Percentiles rank a stretch among this genome's conserved stretches.
These are phyloP conservation scores for Picochlorum sp. DNA, from an alignment of 139 green algal genomes.

Conservation along the genomic window DNA sequence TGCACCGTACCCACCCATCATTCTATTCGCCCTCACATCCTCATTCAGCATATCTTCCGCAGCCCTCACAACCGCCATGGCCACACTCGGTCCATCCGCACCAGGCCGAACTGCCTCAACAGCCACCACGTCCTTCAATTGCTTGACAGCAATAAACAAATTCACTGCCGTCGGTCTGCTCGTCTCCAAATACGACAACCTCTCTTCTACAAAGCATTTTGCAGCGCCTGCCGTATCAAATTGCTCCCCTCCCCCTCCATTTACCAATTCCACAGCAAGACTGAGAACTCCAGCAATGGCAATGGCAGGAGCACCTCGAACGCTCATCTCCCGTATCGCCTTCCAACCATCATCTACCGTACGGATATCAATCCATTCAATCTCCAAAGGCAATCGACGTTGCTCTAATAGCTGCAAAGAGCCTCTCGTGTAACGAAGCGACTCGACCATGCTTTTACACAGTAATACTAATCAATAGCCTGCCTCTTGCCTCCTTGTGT, in stretches of 20 bases:
- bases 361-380: slow-evolving; percentile 51
- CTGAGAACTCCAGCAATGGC: slow-evolving; percentile 75
- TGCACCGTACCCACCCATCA: slow-evolving; percentile 69
- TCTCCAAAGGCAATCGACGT: slow-evolving; percentile 66
- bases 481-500: no score
- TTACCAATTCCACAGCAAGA: slow-evolving; percentile 56
- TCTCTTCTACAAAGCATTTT: slow-evolving; percentile 29
- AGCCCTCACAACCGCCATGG: slow-evolving; percentile 43
- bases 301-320: slow-evolving; percentile 90
- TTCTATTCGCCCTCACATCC: slow-evolving; percentile 76
- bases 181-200: slow-evolving; percentile 71
- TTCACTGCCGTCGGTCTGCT: slow-evolving; percentile 91
- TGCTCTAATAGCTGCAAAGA: slow-evolving; percentile 83
- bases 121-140: slow-evolving; percentile 45
- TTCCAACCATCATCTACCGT: slow-evolving; percentile 44
- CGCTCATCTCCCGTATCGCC: slow-evolving; percentile 82
- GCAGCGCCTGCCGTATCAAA: slow-evolving; percentile 31
- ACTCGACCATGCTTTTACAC: slow-evolving; percentile 32
- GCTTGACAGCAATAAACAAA: slow-evolving; percentile 61
- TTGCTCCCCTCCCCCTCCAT: slow-evolving; percentile 24
- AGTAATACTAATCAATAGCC: no score
- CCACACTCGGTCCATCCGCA: slow-evolving; percentile 42
- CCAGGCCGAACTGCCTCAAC: slow-evolving; percentile 16
- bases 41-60: slow-evolving; percentile 72
- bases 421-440: slow-evolving; percentile 69